These are phyloP conservation scores for Magnusiomyces tetraspermus DNA, from an alignment of 1,139 yeast genomes.

Conservation along the genomic window DNA sequence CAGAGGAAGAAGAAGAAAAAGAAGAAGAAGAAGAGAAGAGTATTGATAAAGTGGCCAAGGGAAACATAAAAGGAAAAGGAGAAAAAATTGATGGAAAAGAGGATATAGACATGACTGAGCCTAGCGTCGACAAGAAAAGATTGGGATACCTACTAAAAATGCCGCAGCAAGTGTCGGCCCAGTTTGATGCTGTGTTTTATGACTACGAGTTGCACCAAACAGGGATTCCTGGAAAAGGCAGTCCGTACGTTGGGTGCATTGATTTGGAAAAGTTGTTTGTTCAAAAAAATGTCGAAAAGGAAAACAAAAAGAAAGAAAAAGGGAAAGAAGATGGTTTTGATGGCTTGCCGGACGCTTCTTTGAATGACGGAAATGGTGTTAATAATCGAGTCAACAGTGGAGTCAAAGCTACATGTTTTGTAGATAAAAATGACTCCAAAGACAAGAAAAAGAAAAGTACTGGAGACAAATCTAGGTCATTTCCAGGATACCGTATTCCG, in stretches of 20 bases:
- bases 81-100: not conserved
- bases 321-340: not conserved
- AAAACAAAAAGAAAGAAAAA: constrained; percentile 12
- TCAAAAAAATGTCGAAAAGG: constrained; percentile 23
- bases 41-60: constrained; percentile 17
- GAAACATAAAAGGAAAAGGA: not conserved
- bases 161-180: constrained; percentile 26
- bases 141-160: constrained; percentile 20
- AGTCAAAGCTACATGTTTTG: not conserved
- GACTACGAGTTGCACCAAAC: constrained; percentile 24
- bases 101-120: constrained; percentile 7
- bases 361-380: not conserved
- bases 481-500: constrained; percentile 37
- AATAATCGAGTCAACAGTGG: not conserved
- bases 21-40: constrained; percentile 8
- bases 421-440: not conserved
- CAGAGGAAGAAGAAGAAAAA: not conserved
- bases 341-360: too few species aligned
- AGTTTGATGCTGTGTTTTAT: constrained; percentile 34
- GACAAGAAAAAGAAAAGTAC: not conserved
- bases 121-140: constrained; percentile 10
- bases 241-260: constrained; percentile 37
- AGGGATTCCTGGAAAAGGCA: constrained; percentile 23
- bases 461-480: constrained; percentile 12
- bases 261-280: constrained; percentile 28